Evolutionary conservation across 495 filamentous ascomycete species (phyloP).

Genomic region (Chaetomium tenue): DNA sequence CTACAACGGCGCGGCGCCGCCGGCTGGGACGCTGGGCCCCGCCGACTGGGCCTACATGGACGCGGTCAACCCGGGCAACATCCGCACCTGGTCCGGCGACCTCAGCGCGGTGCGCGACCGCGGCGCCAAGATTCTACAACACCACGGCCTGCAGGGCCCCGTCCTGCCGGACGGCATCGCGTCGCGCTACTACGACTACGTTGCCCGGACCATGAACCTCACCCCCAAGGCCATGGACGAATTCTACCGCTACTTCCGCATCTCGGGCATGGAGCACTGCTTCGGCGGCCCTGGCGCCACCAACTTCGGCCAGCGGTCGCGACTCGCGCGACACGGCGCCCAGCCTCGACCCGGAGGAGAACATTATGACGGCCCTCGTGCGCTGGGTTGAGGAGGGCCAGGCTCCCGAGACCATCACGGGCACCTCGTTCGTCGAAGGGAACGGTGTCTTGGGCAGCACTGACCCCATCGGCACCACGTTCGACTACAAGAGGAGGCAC

Average conservation of each 20-base stretch:
- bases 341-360: constrained; percentile 42
- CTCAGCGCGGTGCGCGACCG: constrained; percentile 43
- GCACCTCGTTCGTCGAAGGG: constrained; percentile 40
- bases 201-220: constrained; percentile 34
- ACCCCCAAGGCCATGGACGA: constrained; percentile 7
- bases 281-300: constrained; percentile 26
- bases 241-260: constrained; percentile 44
- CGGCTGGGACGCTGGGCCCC: constrained; percentile 38
- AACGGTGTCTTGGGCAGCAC: no score
- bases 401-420: constrained; percentile 45
- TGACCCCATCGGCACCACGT: background rate
- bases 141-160: constrained; percentile 56
- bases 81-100: constrained; percentile 40
- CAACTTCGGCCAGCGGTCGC: background rate
- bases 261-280: constrained; percentile 52
- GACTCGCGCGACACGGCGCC: constrained; percentile 23
- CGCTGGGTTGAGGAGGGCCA: constrained; percentile 53
- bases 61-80: constrained; percentile 11
- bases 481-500: no score
- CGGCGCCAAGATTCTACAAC: constrained; percentile 57
- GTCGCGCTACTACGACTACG: constrained; percentile 47
- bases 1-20: constrained; percentile 36
- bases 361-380: constrained; percentile 51
- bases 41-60: constrained; percentile 13
- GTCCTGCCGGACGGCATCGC: constrained; percentile 48